Percentiles rank a stretch among this genome's conserved stretches.
Evolutionary conservation across 1,284 basidiomycete genomes (phyloP).

Genomic region (Phlebopus sp.): DNA sequence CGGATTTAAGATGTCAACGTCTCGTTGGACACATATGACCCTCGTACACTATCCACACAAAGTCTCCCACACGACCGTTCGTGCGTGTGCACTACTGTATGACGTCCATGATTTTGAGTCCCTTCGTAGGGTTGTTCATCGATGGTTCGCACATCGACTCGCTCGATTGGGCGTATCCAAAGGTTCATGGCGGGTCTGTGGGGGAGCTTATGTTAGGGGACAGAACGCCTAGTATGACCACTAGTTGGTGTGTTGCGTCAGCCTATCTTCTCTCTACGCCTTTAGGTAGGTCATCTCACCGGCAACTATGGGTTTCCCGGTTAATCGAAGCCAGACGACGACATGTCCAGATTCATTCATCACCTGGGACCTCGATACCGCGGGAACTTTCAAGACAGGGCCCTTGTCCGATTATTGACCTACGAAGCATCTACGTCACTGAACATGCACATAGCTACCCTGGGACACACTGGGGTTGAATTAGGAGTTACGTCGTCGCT

Average conservation of each 20-base stretch:
- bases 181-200: conserved; percentile 26
- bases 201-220: conserved; percentile 56
- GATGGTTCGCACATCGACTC: conserved; percentile 67
- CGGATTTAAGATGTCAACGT: conserved; percentile 45
- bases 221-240: conserved; percentile 34
- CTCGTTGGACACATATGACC: conserved; percentile 67
- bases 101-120: conserved; percentile 1
- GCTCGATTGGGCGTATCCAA: conserved; percentile 60
- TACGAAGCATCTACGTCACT: conserved; percentile 77
- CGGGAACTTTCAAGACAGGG: conserved; percentile 65
- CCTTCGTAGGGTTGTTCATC: conserved; percentile 57
- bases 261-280: conserved; percentile 59
- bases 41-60: conserved; percentile 62
- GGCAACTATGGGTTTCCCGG: background rate
- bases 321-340: conserved; percentile 43
- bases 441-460: conserved; percentile 56
- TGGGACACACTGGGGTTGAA: conserved; percentile 20
- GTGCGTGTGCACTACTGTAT: conserved; percentile 40
- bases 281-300: conserved; percentile 42
- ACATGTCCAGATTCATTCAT: conserved; percentile 66
- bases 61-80: conserved; percentile 53
- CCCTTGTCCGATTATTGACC: conserved; percentile 67
- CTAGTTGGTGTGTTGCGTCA: conserved; percentile 72
- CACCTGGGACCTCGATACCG: conserved; percentile 75
- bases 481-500: conserved; percentile 34